Evolutionary conservation across 768 basidiomycete genomes (phyloP).

Genomic region (Agaricus subrufescens): DNA sequence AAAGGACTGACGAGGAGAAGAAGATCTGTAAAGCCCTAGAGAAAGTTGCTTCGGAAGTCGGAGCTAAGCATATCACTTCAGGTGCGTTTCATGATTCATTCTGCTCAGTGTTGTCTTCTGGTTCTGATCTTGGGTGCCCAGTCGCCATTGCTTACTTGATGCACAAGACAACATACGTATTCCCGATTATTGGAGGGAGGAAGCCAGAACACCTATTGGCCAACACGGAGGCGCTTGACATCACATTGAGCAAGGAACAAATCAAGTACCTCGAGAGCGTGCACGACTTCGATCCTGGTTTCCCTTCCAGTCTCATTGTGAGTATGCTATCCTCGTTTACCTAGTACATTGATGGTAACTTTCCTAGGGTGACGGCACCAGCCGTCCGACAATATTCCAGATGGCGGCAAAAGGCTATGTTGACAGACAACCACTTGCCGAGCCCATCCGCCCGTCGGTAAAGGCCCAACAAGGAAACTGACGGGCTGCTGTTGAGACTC

Average conservation of each 20-base stretch:
- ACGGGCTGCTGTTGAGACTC: too few species aligned
- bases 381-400: too few species aligned
- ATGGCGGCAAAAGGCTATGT: too few species aligned
- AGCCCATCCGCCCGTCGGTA: too few species aligned
- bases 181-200: slow-evolving; percentile 45
- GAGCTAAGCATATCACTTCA: slow-evolving; percentile 40
- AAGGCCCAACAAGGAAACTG: too few species aligned
- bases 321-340: slow-evolving; percentile 6
- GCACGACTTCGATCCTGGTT: slow-evolving; percentile 39
- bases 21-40: slow-evolving; percentile 40
- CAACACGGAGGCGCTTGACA: slow-evolving; percentile 44
- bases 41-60: slow-evolving; percentile 45
- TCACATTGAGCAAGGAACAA: slow-evolving; percentile 36
- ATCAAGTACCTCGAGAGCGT: slow-evolving; percentile 37
- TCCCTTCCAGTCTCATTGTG: slow-evolving; percentile 29
- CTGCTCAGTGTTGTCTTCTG: too few species aligned
- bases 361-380: too few species aligned
- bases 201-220: slow-evolving; percentile 47
- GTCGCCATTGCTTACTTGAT: slow-evolving; percentile 51
- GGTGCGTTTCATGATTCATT: slow-evolving; percentile 19
- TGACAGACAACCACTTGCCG: too few species aligned
- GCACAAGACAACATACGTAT: slow-evolving; percentile 49
- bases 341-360: too few species aligned
- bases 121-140: slow-evolving; percentile 6
- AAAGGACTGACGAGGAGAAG: slow-evolving; percentile 38